Evolutionary conservation across 1,284 basidiomycete genomes (phyloP).

Genomic region (Ceraceosorus guamensis): DNA sequence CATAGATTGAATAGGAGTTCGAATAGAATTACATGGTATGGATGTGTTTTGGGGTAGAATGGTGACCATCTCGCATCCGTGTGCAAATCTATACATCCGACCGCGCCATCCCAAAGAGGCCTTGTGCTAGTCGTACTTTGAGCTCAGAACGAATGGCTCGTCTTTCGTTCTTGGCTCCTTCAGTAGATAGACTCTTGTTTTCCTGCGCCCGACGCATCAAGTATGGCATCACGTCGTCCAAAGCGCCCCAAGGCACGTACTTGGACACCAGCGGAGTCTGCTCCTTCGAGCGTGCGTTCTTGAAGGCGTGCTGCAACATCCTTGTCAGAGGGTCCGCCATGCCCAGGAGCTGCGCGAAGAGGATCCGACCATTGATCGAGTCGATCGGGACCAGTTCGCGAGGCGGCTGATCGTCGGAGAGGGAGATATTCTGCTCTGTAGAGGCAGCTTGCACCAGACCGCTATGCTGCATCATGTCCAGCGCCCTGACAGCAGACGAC

Average conservation of each 20-base stretch:
- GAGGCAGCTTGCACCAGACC: slow-evolving; percentile 55
- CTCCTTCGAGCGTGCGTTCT: slow-evolving; percentile 61
- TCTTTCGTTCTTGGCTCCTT: slow-evolving; percentile 53
- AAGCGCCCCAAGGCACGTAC: slow-evolving; percentile 37
- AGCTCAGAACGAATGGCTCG: slow-evolving; percentile 24
- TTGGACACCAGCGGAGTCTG: slow-evolving; percentile 48
- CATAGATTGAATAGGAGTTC: too few relatives aligned
- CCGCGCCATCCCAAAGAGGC: too few relatives aligned
- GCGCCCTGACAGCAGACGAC: slow-evolving; percentile 59
- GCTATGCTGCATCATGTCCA: slow-evolving; percentile 58
- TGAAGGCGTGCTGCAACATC: slow-evolving; percentile 57
- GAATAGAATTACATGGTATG: too few relatives aligned
- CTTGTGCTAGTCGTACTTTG: too few relatives aligned
- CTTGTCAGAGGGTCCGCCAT: slow-evolving; percentile 65
- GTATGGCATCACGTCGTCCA: slow-evolving; percentile 62
- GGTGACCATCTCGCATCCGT: too few relatives aligned
- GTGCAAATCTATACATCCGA: too few relatives aligned
- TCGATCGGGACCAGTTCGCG: neutral
- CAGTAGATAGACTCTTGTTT: slow-evolving; percentile 62
- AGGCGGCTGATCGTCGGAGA: too few relatives aligned
- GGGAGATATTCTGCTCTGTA: neutral
- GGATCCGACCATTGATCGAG: slow-evolving; percentile 60
- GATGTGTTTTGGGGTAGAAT: too few relatives aligned
- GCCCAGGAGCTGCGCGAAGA: slow-evolving; percentile 79
- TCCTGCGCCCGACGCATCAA: slow-evolving; percentile 68